Evolutionary conservation across 106 monocot genomes (phyloP).

Genomic region (Alisma plantagoaquatica): DNA sequence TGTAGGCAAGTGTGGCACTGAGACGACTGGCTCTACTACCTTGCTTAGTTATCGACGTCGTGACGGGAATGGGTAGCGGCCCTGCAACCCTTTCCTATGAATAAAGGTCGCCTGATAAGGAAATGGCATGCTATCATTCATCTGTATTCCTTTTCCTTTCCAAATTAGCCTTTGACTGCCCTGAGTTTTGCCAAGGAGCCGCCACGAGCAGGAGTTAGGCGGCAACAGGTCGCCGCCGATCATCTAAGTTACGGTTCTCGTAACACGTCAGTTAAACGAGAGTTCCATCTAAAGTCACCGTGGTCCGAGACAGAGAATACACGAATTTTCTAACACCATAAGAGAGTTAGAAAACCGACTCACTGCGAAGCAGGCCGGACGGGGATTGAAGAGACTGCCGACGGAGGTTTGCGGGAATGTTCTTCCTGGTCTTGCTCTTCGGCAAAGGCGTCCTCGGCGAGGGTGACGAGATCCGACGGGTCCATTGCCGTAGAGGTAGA

Average conservation of each 20-base stretch:
- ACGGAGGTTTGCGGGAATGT: not conserved
- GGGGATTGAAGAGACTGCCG: constrained; percentile 9
- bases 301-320: not conserved
- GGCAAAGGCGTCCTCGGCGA: not conserved
- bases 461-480: not conserved
- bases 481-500: not conserved
- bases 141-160: too few relatives aligned
- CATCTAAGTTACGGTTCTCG: not conserved
- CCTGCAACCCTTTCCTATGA: too few relatives aligned
- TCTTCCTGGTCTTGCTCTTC: too few relatives aligned
- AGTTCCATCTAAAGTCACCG: not conserved
- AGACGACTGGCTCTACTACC: too few relatives aligned
- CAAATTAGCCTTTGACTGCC: too few relatives aligned
- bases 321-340: too few relatives aligned
- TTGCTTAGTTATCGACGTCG: too few relatives aligned
- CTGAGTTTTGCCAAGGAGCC: too few relatives aligned
- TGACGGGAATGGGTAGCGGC: too few relatives aligned
- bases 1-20: too few relatives aligned
- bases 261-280: not conserved
- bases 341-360: not conserved
- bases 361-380: constrained; percentile 13
- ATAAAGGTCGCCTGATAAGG: too few relatives aligned
- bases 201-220: not conserved
- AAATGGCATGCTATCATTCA: too few relatives aligned
- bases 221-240: not conserved